Evolutionary conservation across 2,329 filamentous ascomycete genomes (phyloP).

Genomic region (Arthrobotrys pseudoclavata): DNA sequence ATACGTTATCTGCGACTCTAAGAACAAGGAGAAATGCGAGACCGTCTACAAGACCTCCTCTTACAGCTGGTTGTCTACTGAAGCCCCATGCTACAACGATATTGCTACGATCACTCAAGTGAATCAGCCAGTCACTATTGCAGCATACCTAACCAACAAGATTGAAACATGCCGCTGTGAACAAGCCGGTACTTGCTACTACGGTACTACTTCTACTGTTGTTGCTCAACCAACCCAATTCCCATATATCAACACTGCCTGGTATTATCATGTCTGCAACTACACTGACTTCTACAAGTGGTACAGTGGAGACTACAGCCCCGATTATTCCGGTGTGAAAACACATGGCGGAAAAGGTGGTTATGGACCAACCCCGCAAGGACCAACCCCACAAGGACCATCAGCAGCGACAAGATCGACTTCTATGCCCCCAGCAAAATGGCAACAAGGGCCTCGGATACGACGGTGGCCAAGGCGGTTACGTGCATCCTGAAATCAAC

Average conservation of each 20-base stretch:
- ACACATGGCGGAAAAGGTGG: conserved; percentile 7
- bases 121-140: conserved; percentile 47
- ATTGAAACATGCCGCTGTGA: conserved; percentile 54
- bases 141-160: conserved; percentile 50
- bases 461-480: background rate
- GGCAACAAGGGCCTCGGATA: background rate
- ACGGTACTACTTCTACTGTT: conserved; percentile 44
- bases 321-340: conserved; percentile 33
- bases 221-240: conserved; percentile 49
- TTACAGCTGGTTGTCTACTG: conserved; percentile 53
- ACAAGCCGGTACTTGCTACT: conserved; percentile 48
- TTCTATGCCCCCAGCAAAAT: background rate
- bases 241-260: conserved; percentile 52
- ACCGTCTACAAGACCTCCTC: conserved; percentile 51
- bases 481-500: background rate
- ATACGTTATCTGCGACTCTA: conserved; percentile 48
- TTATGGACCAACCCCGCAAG: background rate
- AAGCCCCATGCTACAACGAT: conserved; percentile 51
- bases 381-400: background rate
- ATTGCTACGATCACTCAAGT: conserved; percentile 38
- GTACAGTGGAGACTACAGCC: conserved; percentile 56
- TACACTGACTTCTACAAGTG: conserved; percentile 56
- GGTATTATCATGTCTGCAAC: conserved; percentile 52
- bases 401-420: background rate
- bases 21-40: conserved; percentile 48